phyloP scores from a whole-genome alignment of 2,329 filamentous ascomycete species.

The Diplodia corticola region DNA sequence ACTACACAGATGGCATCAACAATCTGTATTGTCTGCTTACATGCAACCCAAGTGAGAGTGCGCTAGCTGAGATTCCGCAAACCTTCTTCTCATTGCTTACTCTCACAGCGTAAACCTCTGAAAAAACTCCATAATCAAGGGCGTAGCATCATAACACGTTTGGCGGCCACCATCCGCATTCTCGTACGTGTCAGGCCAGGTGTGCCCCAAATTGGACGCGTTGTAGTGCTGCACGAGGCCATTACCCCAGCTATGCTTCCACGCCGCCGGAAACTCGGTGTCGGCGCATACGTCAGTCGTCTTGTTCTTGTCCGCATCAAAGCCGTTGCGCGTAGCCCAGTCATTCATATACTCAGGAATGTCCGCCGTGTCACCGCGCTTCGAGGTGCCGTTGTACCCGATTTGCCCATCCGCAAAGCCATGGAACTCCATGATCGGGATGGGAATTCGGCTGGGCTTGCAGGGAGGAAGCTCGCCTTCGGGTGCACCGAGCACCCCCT shows the following conservation, averaged over 20 bases:
- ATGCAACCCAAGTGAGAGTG: no score
- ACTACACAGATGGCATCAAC: no score
- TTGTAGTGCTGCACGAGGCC: slow-evolving; percentile 41
- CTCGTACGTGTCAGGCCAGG: slow-evolving; percentile 41
- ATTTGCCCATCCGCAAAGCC: slow-evolving; percentile 46
- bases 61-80: no score
- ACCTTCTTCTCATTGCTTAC: not conserved
- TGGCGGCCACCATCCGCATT: slow-evolving; percentile 31
- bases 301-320: slow-evolving; percentile 31
- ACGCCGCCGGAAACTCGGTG: slow-evolving; percentile 32
- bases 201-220: slow-evolving; percentile 41
- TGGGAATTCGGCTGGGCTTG: slow-evolving; percentile 31
- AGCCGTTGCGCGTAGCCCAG: slow-evolving; percentile 42
- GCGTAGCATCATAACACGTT: slow-evolving; percentile 36
- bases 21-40: no score
- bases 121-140: slow-evolving; percentile 37
- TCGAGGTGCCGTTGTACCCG: slow-evolving; percentile 41
- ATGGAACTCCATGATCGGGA: slow-evolving; percentile 49
- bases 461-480: slow-evolving; percentile 31
- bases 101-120: slow-evolving; percentile 4
- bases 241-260: slow-evolving; percentile 33
- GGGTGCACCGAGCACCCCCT: slow-evolving; percentile 28
- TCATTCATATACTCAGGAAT: slow-evolving; percentile 37
- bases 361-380: slow-evolving; percentile 28
- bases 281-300: slow-evolving; percentile 33